A percentile compares a stretch with the other conserved stretches of the same genome.
Evolutionary conservation across 2,329 filamentous ascomycete species (phyloP).

Genomic region (Alternaria burnsii): DNA sequence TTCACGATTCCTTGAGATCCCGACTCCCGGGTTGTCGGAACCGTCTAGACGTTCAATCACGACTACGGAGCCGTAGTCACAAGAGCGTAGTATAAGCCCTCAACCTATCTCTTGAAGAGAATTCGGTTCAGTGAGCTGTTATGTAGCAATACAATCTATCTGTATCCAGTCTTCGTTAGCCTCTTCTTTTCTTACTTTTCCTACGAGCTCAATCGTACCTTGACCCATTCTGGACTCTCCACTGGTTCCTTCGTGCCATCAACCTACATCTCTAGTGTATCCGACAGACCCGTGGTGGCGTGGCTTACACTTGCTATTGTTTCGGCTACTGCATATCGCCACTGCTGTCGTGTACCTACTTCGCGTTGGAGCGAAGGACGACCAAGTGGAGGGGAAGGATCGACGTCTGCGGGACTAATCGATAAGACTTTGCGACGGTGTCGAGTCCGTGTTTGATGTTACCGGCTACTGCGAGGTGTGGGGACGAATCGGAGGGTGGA

Average conservation of each 20-base stretch:
- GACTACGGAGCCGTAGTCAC: not conserved
- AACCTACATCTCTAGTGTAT: not conserved
- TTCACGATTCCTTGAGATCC: not conserved
- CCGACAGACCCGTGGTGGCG: not conserved
- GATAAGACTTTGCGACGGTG: not conserved
- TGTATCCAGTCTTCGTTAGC: not conserved
- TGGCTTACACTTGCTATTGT: not conserved
- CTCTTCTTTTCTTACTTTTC: not conserved
- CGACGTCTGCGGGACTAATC: not conserved
- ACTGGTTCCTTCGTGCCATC: not conserved
- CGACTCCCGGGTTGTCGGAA: not conserved
- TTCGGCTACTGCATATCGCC: slow-evolving; percentile 8
- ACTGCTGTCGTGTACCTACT: not conserved
- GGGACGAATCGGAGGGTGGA: not conserved
- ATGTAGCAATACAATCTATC: not conserved
- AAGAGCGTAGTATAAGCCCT: not conserved
- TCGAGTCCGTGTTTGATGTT: not conserved
- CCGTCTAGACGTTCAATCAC: too few species aligned
- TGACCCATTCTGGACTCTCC: not conserved
- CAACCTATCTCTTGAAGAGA: not conserved
- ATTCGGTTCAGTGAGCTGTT: not conserved
- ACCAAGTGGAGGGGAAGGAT: not conserved
- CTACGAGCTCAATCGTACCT: not conserved
- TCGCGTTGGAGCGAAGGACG: not conserved
- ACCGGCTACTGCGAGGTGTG: not conserved